phyloP scores from a whole-genome alignment of 2,329 filamentous ascomycete genomes.

The Truncatella angustata region DNA sequence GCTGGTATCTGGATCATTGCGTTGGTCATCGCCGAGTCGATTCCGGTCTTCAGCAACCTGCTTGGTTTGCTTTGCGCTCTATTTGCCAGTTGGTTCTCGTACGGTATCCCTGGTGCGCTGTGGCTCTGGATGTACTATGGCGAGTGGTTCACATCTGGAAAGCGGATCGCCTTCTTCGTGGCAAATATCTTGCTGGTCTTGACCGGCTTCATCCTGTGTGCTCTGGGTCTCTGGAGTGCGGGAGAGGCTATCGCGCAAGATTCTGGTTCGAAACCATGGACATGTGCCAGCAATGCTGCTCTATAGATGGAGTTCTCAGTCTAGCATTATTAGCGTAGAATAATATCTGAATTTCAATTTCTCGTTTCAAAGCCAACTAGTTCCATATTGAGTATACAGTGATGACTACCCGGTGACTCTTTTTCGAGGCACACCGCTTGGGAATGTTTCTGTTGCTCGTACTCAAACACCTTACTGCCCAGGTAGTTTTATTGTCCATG shows the following conservation, averaged over 20 bases:
- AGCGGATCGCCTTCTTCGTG: conserved; percentile 29
- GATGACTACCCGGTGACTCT: no score
- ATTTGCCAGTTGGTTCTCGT: conserved; percentile 68
- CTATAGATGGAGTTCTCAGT: no score
- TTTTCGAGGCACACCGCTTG: no score
- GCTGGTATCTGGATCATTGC: conserved; percentile 56
- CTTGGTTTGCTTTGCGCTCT: conserved; percentile 61
- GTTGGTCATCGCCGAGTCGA: conserved; percentile 67
- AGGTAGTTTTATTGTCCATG: no score
- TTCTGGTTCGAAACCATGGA: conserved; percentile 32
- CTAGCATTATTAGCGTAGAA: no score
- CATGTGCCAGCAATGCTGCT: conserved; percentile 29
- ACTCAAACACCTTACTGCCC: no score
- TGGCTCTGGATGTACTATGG: conserved; percentile 48
- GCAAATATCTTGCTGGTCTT: conserved; percentile 31
- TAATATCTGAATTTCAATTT: no score
- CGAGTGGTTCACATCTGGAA: conserved; percentile 33
- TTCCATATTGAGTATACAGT: no score
- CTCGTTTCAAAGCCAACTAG: no score
- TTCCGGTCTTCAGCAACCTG: conserved; percentile 67
- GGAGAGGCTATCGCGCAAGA: conserved; percentile 33
- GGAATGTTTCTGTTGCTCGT: no score
- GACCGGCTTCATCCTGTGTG: conserved; percentile 34
- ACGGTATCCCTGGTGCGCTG: conserved; percentile 44
- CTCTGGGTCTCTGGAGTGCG: conserved; percentile 38